These are phyloP conservation scores for Cucurbitaria berberidis DNA, from an alignment of 2,329 filamentous ascomycete genomes.

Conservation along the genomic window DNA sequence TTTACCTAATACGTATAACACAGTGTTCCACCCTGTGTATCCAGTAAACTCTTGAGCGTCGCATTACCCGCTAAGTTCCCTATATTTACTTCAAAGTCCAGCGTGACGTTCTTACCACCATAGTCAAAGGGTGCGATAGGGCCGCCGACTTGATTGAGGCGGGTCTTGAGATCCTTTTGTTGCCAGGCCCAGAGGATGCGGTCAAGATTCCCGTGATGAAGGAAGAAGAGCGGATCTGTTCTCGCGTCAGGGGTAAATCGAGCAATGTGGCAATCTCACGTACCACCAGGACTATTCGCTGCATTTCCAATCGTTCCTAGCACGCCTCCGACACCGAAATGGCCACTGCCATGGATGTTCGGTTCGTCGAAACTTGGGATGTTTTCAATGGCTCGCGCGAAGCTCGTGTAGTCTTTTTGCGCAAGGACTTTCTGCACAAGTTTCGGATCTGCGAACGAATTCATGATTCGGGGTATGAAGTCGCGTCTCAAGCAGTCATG, in stretches of 20 bases:
- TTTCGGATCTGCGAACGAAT: slow-evolving; percentile 24
- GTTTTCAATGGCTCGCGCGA: slow-evolving; percentile 36
- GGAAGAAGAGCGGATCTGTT: slow-evolving; percentile 43
- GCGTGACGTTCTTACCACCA: slow-evolving; percentile 37
- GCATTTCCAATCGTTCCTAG: slow-evolving; percentile 42
- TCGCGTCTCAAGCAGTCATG: slow-evolving; percentile 42
- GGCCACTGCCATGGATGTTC: slow-evolving; percentile 46
- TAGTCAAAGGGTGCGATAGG: slow-evolving; percentile 38
- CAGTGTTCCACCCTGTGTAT: slow-evolving; percentile 26
- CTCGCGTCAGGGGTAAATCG: background rate
- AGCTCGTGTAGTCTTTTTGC: slow-evolving; percentile 35
- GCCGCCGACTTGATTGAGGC: slow-evolving; percentile 46
- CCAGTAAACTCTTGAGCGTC: slow-evolving; percentile 37
- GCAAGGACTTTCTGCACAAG: slow-evolving; percentile 30
- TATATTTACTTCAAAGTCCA: slow-evolving; percentile 42
- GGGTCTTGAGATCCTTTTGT: slow-evolving; percentile 33
- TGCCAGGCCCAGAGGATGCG: slow-evolving; percentile 42
- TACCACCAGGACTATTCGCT: slow-evolving; percentile 40
- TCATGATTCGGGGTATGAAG: slow-evolving; percentile 35
- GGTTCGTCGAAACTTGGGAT: slow-evolving; percentile 30
- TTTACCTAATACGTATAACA: slow-evolving; percentile 29
- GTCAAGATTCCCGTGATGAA: slow-evolving; percentile 50
- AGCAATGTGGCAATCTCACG: background rate
- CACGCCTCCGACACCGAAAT: slow-evolving; percentile 47
- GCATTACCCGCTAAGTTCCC: slow-evolving; percentile 35